phyloP scores from a whole-genome alignment of 129 eudicot species.

The Logfia minima region DNA sequence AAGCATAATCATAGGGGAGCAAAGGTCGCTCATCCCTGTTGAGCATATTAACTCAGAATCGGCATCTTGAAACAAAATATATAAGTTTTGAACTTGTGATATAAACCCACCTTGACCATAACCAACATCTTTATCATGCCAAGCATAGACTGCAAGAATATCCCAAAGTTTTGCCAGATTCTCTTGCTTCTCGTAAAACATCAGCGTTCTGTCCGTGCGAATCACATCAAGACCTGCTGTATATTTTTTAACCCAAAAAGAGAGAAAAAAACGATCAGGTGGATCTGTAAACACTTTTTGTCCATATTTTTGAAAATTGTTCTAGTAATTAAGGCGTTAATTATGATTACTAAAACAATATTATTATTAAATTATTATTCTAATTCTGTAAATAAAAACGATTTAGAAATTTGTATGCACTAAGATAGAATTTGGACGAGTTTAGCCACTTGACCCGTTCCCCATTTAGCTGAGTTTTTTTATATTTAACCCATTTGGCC shows the following conservation, averaged over 20 bases:
- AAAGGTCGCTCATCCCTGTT: constrained; percentile 98
- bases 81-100: background rate
- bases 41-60: constrained; percentile 17
- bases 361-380: background rate
- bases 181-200: constrained; percentile 83
- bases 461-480: background rate
- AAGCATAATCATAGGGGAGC: constrained; percentile 96
- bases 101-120: constrained; percentile 84
- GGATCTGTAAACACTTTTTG: background rate
- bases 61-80: constrained; percentile 19
- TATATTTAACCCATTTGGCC: background rate
- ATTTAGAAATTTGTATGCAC: background rate
- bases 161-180: constrained; percentile 96
- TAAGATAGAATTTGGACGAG: background rate
- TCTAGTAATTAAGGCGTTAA: background rate
- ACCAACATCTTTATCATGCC: constrained; percentile 92
- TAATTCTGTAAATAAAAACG: background rate
- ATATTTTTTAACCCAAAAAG: constrained; percentile 22
- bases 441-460: background rate
- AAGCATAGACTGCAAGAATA: constrained; percentile 85
- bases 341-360: background rate
- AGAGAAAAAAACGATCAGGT: background rate
- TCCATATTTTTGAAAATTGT: background rate
- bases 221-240: constrained; percentile 91
- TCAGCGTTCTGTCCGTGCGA: constrained; percentile 86